These are phyloP conservation scores for Lonicera japonica DNA, from an alignment of 129 eudicot genomes.

Conservation along the genomic window DNA sequence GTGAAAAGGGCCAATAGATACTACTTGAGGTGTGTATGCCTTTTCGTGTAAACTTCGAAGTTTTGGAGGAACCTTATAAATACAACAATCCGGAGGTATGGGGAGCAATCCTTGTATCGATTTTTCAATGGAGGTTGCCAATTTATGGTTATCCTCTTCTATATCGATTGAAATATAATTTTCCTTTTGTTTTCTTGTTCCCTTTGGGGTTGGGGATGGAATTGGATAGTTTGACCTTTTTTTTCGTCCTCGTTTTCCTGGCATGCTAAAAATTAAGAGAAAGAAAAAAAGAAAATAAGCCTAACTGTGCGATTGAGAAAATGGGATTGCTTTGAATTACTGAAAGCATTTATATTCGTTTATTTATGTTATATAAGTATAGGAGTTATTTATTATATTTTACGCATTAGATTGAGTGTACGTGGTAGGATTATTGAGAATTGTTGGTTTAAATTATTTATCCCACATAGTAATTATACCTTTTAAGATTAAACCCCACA, in stretches of 20 bases:
- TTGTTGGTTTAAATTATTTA: too few relatives aligned
- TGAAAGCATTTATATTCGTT: too few relatives aligned
- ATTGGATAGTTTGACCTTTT: not conserved
- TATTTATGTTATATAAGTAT: too few relatives aligned
- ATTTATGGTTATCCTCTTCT: not conserved
- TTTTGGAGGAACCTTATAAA: conserved; percentile 3
- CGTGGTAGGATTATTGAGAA: too few relatives aligned
- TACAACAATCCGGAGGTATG: not conserved
- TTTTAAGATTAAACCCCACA: too few relatives aligned
- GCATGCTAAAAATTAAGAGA: not conserved
- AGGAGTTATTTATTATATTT: too few relatives aligned
- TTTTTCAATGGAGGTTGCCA: not conserved
- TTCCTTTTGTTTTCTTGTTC: not conserved
- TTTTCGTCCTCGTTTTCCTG: not conserved
- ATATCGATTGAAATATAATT: not conserved
- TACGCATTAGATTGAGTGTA: too few relatives aligned
- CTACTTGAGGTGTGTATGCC: conserved; percentile 8
- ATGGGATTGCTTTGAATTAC: too few relatives aligned
- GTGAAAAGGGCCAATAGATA: conserved; percentile 21
- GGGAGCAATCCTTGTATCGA: not conserved
- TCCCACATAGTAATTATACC: too few relatives aligned
- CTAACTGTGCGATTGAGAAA: too few relatives aligned
- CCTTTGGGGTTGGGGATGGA: not conserved
- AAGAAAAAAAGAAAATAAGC: too few relatives aligned
- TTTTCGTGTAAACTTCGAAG: not conserved